phyloP scores from a whole-genome alignment of 768 basidiomycete genomes.

The Rhodotorula sphaerocarpa region DNA sequence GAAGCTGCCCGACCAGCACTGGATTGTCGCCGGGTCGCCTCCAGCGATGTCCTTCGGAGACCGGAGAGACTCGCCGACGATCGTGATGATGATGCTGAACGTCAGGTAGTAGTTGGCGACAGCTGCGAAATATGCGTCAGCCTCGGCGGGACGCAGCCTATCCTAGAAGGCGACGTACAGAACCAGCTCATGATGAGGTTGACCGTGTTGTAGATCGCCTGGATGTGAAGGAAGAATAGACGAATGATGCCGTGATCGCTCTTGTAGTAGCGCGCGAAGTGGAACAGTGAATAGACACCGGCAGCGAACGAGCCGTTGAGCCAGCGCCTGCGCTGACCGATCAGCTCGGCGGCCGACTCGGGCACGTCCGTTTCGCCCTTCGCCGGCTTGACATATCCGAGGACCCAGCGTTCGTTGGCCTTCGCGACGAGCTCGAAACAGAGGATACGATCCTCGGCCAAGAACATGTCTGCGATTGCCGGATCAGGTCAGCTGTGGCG shows the following conservation, averaged over 20 bases:
- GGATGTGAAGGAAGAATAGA: constrained; percentile 94
- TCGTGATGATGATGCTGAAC: constrained; percentile 33
- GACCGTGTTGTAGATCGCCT: constrained; percentile 79
- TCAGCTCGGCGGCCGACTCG: constrained; percentile 80
- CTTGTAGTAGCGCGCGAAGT: constrained; percentile 57
- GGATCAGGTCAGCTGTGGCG: not conserved
- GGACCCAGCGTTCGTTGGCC: constrained; percentile 64
- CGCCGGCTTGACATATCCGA: constrained; percentile 87
- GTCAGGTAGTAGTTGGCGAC: constrained; percentile 37
- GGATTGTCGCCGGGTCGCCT: constrained; percentile 22
- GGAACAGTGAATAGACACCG: constrained; percentile 73
- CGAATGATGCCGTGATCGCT: constrained; percentile 79
- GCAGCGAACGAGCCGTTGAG: constrained; percentile 75
- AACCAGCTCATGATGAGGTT: constrained; percentile 87
- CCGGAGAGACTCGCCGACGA: constrained; percentile 32
- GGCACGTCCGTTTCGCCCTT: constrained; percentile 50
- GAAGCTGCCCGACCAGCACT: constrained; percentile 38
- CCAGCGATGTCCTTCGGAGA: constrained; percentile 32
- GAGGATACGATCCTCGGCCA: constrained; percentile 91
- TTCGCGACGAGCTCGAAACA: constrained; percentile 97
- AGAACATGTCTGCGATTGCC: constrained; percentile 39
- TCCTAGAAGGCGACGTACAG: no score
- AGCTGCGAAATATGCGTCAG: constrained; percentile 8
- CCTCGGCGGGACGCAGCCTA: no score
- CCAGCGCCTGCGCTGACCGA: constrained; percentile 93